Evolutionary conservation across 2,329 filamentous ascomycete genomes (phyloP).

Genomic region (Myriosclerotinia duriaeana): DNA sequence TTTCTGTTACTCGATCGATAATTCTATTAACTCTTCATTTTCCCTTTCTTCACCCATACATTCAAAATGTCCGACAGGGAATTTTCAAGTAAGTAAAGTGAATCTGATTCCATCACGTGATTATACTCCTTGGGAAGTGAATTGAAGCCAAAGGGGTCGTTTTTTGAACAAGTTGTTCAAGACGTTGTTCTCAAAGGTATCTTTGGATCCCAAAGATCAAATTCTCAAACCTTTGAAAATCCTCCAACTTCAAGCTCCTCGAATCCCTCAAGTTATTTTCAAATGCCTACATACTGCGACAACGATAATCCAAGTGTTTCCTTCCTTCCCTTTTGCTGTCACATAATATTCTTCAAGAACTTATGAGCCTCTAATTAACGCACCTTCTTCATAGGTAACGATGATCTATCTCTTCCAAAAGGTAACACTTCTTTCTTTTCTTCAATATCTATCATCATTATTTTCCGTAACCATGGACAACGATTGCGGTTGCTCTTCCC

Average conservation of each 20-base stretch:
- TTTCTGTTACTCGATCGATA: background rate
- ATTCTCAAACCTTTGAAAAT: no score
- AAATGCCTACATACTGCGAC: constrained; percentile 12
- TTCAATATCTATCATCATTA: constrained; percentile 20
- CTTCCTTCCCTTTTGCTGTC: constrained; percentile 13
- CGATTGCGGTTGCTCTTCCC: constrained; percentile 18
- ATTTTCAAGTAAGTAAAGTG: constrained; percentile 44
- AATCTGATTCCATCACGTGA: constrained; percentile 9
- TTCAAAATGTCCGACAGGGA: constrained; percentile 63
- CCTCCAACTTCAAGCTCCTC: background rate
- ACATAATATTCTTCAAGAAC: background rate
- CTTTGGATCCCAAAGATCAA: background rate
- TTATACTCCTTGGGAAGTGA: background rate
- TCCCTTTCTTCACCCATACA: background rate
- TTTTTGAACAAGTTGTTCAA: background rate
- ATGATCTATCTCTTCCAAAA: constrained; percentile 65
- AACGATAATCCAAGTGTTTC: constrained; percentile 7
- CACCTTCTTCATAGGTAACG: constrained; percentile 49
- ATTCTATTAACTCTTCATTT: background rate
- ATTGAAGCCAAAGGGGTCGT: background rate
- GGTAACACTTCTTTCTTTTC: constrained; percentile 45
- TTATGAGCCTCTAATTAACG: constrained; percentile 26
- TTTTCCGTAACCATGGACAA: constrained; percentile 22
- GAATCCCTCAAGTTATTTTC: background rate
- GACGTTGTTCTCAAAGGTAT: background rate